Percentiles rank a stretch among this genome's conserved stretches.
phyloP scores from a whole-genome alignment of 805 yeast species.

The Priceomyces carsonii region DNA sequence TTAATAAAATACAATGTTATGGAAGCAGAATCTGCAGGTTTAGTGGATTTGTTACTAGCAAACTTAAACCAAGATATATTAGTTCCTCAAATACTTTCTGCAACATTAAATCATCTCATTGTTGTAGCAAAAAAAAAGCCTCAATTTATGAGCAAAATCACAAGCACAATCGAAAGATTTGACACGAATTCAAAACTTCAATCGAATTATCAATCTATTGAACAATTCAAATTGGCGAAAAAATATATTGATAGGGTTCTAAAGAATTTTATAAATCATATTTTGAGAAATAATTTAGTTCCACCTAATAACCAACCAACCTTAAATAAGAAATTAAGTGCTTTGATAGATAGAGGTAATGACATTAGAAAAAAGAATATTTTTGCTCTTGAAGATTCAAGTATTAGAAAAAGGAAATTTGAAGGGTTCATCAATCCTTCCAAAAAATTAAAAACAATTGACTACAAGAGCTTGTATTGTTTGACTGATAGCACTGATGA shows the following conservation, averaged over 20 bases:
- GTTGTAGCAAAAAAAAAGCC: slow-evolving; percentile 68
- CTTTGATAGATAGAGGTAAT: slow-evolving; percentile 37
- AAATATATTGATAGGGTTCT: slow-evolving; percentile 65
- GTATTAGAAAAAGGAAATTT: slow-evolving; percentile 37
- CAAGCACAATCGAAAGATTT: slow-evolving; percentile 59
- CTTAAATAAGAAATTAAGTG: slow-evolving; percentile 26
- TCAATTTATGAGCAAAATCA: slow-evolving; percentile 54
- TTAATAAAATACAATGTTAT: slow-evolving; percentile 54
- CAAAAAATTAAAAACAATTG: slow-evolving; percentile 28
- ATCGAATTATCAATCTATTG: slow-evolving; percentile 46
- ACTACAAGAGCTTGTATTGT: slow-evolving; percentile 65
- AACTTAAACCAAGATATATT: slow-evolving; percentile 56
- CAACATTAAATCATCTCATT: slow-evolving; percentile 65
- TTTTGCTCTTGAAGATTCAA: slow-evolving; percentile 28
- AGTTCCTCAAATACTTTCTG: slow-evolving; percentile 58
- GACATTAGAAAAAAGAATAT: slow-evolving; percentile 43
- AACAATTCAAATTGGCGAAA: slow-evolving; percentile 53
- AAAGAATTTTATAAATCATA: slow-evolving; percentile 43
- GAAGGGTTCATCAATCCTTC: slow-evolving; percentile 41
- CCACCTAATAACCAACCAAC: slow-evolving; percentile 33
- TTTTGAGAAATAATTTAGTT: slow-evolving; percentile 33
- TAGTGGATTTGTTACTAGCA: slow-evolving; percentile 65
- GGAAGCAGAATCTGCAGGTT: slow-evolving; percentile 69
- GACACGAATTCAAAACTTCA: slow-evolving; percentile 58
- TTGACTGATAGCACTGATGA: slow-evolving; percentile 63